phyloP scores from a whole-genome alignment of 2,329 filamentous ascomycete genomes.

The Fusarium falciforme region DNA sequence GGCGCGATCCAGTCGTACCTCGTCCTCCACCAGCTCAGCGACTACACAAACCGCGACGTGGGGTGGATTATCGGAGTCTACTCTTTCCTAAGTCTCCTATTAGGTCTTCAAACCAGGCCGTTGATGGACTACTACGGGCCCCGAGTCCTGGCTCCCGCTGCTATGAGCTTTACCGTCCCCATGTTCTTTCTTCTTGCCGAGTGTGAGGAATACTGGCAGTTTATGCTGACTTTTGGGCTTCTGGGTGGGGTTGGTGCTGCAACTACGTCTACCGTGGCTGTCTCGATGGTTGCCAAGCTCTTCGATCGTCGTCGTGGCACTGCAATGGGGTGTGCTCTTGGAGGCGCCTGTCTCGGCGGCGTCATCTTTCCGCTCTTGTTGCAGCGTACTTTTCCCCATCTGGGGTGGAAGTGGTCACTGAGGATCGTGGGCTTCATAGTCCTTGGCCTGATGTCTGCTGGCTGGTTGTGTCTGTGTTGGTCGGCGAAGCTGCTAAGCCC shows the following conservation, averaged over 20 bases:
- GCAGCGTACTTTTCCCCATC: constrained; percentile 26
- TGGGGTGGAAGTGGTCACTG: constrained; percentile 46
- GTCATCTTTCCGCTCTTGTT: constrained; percentile 46
- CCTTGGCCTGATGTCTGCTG: constrained; percentile 33
- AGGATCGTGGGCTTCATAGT: constrained; percentile 41
- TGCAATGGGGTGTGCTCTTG: constrained; percentile 9
- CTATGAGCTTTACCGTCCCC: constrained; percentile 47
- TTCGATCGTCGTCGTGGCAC: background rate
- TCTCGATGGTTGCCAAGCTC: constrained; percentile 41
- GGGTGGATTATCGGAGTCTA: constrained; percentile 61
- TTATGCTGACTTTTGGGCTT: constrained; percentile 54
- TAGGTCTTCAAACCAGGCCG: constrained; percentile 58
- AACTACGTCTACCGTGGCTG: constrained; percentile 46
- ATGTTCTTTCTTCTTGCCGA: constrained; percentile 57
- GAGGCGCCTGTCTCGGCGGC: constrained; percentile 31
- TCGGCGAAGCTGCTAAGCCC: background rate
- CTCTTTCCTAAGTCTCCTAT: constrained; percentile 53
- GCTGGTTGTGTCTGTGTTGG: constrained; percentile 47
- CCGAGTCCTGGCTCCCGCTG: constrained; percentile 49
- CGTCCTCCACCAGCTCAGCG: constrained; percentile 52
- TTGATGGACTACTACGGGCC: constrained; percentile 59
- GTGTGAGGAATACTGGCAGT: constrained; percentile 59
- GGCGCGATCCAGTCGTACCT: constrained; percentile 59
- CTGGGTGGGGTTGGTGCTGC: constrained; percentile 54
- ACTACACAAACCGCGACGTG: constrained; percentile 53